Evolutionary conservation across 2,329 filamentous ascomycete species (phyloP).

Genomic region (Lachnellula cervina): DNA sequence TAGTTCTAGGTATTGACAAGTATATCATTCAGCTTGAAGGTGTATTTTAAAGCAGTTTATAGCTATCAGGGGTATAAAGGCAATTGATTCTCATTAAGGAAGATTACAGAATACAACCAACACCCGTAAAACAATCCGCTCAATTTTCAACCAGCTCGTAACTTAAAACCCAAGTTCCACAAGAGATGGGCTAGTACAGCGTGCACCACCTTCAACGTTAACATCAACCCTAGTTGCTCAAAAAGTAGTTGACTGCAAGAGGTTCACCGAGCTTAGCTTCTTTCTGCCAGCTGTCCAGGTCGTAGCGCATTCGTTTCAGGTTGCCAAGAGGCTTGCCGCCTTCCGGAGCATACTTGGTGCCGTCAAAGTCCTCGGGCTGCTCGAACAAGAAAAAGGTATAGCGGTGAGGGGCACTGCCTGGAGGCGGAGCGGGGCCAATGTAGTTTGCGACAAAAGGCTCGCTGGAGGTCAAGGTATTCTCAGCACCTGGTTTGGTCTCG

Average conservation of each 20-base stretch:
- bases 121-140: no score
- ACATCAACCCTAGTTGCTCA: conserved; percentile 19
- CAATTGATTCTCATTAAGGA: no score
- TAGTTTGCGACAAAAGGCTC: conserved; percentile 35
- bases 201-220: not conserved
- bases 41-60: no score
- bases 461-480: conserved; percentile 6
- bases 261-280: conserved; percentile 29
- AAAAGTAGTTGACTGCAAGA: conserved; percentile 37
- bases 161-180: not conserved
- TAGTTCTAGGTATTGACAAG: no score
- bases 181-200: not conserved
- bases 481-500: conserved; percentile 5
- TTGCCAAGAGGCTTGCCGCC: conserved; percentile 33
- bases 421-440: conserved; percentile 42
- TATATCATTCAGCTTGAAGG: no score
- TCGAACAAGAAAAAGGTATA: conserved; percentile 46
- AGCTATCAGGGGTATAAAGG: no score
- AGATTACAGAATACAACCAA: no score
- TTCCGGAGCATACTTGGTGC: conserved; percentile 30
- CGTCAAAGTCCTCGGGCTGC: conserved; percentile 38
- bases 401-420: conserved; percentile 41
- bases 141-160: not conserved
- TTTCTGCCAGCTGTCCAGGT: conserved; percentile 38
- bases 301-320: conserved; percentile 37